Conservation (phyloP, 257 asterid species). For the Ophiorrhiza pumila region DNA sequence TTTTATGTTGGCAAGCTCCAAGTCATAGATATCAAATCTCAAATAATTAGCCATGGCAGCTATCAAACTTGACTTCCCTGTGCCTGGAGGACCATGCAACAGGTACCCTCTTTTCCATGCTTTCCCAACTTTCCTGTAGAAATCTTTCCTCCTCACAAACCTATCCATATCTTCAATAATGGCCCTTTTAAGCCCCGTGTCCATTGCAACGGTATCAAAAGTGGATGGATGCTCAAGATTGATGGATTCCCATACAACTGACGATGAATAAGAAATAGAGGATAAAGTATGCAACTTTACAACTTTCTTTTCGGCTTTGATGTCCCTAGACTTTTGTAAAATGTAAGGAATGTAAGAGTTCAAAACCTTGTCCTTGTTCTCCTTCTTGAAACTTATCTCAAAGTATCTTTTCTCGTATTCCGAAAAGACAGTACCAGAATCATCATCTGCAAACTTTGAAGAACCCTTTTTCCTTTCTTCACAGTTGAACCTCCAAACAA, state of each 20-base stretch:
- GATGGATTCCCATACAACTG: constrained; percentile 50
- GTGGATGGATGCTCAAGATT: constrained; percentile 73
- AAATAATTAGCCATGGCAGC: constrained; percentile 77
- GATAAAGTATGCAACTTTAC: constrained; percentile 49
- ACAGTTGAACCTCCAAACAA: constrained; percentile 47
- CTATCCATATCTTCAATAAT: constrained; percentile 55
- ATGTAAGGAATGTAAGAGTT: constrained; percentile 47
- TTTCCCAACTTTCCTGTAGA: constrained; percentile 62
- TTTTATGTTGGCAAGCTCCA: constrained; percentile 50
- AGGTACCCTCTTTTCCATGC: constrained; percentile 83
- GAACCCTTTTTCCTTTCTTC: constrained; percentile 26
- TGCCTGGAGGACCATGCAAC: constrained; percentile 80
- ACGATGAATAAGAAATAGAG: neutral
- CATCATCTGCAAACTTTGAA: constrained; percentile 25
- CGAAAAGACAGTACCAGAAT: constrained; percentile 4
- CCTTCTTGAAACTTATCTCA: constrained; percentile 47
- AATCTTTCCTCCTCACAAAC: constrained; percentile 57
- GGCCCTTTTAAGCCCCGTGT: constrained; percentile 26
- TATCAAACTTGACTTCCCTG: constrained; percentile 67
- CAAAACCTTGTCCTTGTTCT: constrained; percentile 38
- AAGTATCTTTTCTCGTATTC: constrained; percentile 43
- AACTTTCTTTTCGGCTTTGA: constrained; percentile 33
- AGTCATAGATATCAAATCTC: constrained; percentile 64
- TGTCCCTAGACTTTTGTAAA: constrained; percentile 35
- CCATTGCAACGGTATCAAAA: constrained; percentile 63